A percentile compares a stretch with the other conserved stretches of the same genome.
phyloP scores from a whole-genome alignment of 495 filamentous ascomycete species.

The Pyrenula massariospora region DNA sequence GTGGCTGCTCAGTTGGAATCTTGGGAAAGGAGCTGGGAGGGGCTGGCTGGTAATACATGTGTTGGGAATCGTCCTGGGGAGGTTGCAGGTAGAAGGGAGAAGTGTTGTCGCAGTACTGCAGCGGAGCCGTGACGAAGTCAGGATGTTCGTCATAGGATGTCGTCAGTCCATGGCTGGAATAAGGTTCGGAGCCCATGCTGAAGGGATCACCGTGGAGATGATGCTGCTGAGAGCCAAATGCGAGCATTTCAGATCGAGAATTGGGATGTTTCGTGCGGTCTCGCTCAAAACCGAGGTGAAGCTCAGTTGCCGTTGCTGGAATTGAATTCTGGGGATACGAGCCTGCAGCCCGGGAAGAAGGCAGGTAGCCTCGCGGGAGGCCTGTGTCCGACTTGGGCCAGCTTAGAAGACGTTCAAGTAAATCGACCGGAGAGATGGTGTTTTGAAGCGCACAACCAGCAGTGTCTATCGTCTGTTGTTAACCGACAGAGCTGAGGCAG shows the following conservation, averaged over 20 bases:
- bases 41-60: constrained; percentile 20
- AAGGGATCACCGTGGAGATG: neutral
- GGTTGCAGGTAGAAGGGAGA: neutral
- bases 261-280: neutral
- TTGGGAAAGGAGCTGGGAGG: constrained; percentile 4
- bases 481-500: too few relatives aligned
- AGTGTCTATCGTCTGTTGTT: too few relatives aligned
- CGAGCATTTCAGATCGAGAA: neutral
- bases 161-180: neutral
- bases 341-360: neutral
- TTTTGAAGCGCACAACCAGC: too few relatives aligned
- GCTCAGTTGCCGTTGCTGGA: neutral
- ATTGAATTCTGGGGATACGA: neutral
- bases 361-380: neutral
- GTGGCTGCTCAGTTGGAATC: constrained; percentile 24
- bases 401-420: neutral
- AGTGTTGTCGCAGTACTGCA: neutral
- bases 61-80: neutral
- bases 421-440: neutral
- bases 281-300: neutral
- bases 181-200: neutral
- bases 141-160: neutral
- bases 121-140: neutral
- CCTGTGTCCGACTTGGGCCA: neutral
- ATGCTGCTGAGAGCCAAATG: neutral